Base-by-base conservation (phyloP, 306 rosid genomes). In the Pachyrhizus erosus region DNA sequence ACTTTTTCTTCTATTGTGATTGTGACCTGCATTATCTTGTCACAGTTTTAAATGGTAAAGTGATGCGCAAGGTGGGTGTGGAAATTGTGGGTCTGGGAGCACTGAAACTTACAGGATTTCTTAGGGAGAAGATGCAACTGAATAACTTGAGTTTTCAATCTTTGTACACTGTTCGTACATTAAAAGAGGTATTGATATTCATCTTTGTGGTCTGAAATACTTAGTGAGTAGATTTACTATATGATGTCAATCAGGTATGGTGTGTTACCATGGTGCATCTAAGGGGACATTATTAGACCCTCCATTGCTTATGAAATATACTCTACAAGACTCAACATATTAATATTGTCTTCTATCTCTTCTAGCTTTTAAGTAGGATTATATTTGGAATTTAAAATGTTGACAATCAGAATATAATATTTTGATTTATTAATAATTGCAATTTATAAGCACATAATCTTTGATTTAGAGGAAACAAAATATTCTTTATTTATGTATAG, bases 81-180 rank as follows among this genome's bases (percentile, higher is more conserved):
- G 96, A 95, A 84, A 93, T 93, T 79, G 85, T 89, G 83, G 99
- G 98, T 24, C 65, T 95, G 66, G 99, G 99, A 88, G 99, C 98
- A 26, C 73, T 95, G 49, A 95, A 91, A 80, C 94, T 93, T 76
- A 95, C 98, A 9, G 98, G 92, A 42, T 85, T 85, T 87, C 98
- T 93, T 43, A 91, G 83, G 89, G 99, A 91, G 85, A 86, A 87
- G 86, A 91, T 95, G 99, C 92, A 86, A 81, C 86, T 66, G 87
- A 91, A 87, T 84, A 90, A 91, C 69, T 75, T 91, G 61, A 88
- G 9, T 75, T 95, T 91, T 61, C 90, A 91, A 75, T 95, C 98
- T 15, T 70, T 89, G 79, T 91, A 90, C 89, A 93, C 99, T 18
- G 91, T 95, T 86, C 98, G 94, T 62, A 80, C 96, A 73, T 82